These are phyloP conservation scores for Vitis riparia DNA, from an alignment of 164 flowering plant species.

Conservation along the genomic window DNA sequence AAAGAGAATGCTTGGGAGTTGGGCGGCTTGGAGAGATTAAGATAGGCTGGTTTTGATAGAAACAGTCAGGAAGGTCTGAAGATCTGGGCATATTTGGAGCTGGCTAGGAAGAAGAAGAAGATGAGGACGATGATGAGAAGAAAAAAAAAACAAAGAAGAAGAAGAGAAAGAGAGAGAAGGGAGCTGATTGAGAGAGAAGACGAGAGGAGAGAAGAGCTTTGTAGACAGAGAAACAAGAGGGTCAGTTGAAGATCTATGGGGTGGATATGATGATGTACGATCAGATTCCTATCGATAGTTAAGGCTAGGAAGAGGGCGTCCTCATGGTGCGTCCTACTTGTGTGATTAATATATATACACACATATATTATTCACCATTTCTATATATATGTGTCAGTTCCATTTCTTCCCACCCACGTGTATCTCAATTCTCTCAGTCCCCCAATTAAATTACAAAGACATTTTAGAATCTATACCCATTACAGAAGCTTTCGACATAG, in stretches of 20 bases:
- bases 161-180: slow-evolving; percentile 9
- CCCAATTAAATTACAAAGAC: no score
- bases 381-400: no score
- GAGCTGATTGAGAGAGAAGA: background rate
- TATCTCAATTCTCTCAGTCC: no score
- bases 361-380: no score
- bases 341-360: no score
- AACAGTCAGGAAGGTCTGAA: slow-evolving; percentile 69
- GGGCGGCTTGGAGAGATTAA: slow-evolving; percentile 51
- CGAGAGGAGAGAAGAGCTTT: slow-evolving; percentile 14
- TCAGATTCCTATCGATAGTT: slow-evolving; percentile 26
- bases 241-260: slow-evolving; percentile 26
- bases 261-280: slow-evolving; percentile 37
- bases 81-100: slow-evolving; percentile 35
- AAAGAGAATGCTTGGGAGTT: slow-evolving; percentile 67
- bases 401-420: no score
- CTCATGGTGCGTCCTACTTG: background rate
- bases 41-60: slow-evolving; percentile 38
- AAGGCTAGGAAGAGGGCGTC: slow-evolving; percentile 1
- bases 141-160: slow-evolving; percentile 5
- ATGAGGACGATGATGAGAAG: background rate
- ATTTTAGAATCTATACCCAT: no score
- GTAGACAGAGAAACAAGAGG: slow-evolving; percentile 11
- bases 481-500: no score
- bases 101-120: no score